Evolutionary conservation across 345 rosid species (phyloP).

Genomic region (Sisymbrium altissimum): DNA sequence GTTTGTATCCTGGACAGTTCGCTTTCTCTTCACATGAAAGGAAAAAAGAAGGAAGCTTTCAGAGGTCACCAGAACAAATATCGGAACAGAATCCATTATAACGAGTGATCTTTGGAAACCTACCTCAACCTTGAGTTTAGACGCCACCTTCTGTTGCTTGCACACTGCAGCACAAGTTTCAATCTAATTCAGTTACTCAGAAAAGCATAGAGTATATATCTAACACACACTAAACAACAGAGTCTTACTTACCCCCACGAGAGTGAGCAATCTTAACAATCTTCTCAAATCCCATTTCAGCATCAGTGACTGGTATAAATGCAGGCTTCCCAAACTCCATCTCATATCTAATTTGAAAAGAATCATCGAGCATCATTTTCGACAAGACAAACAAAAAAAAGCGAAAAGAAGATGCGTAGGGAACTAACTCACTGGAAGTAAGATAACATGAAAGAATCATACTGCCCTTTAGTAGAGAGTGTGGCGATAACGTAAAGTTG

Average conservation of each 20-base stretch:
- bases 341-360: constrained; percentile 42
- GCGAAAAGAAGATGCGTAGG: constrained; percentile 8
- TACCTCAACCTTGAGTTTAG: constrained; percentile 84
- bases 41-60: background rate
- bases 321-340: constrained; percentile 89
- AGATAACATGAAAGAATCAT: constrained; percentile 63
- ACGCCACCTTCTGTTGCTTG: constrained; percentile 62
- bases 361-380: background rate
- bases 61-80: background rate
- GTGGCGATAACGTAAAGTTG: constrained; percentile 57
- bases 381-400: background rate
- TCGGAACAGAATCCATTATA: background rate
- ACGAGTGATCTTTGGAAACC: constrained; percentile 13
- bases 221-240: background rate
- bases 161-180: constrained; percentile 50
- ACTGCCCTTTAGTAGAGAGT: constrained; percentile 61
- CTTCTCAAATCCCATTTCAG: constrained; percentile 96
- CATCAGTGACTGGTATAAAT: constrained; percentile 72
- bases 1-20: constrained; percentile 55
- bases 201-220: background rate
- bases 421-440: constrained; percentile 83
- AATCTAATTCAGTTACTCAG: background rate
- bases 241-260: constrained; percentile 60
- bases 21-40: constrained; percentile 57
- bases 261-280: constrained; percentile 80